Evolutionary conservation across 371 early-diverging fungal species (phyloP).

Genomic region (Rhizopus arrhizus): DNA sequence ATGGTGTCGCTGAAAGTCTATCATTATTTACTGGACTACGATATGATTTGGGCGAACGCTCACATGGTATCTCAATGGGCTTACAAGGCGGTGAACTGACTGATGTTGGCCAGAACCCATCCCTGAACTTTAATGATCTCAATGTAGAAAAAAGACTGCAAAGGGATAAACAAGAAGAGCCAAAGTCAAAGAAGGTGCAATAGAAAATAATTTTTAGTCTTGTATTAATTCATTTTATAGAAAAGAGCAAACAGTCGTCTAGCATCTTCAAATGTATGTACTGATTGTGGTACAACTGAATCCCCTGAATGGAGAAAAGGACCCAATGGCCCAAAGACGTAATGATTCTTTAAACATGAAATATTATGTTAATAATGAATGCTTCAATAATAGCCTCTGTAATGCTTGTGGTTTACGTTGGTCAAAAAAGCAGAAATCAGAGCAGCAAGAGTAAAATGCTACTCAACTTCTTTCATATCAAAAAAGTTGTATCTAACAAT

Average conservation of each 20-base stretch:
- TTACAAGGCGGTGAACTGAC: conserved; percentile 33
- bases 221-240: too few species aligned
- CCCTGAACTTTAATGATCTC: conserved; percentile 1
- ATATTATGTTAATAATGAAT: background rate
- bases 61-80: conserved; percentile 47
- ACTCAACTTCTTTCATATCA: background rate
- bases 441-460: background rate
- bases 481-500: background rate
- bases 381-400: conserved; percentile 17
- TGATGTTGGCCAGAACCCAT: conserved; percentile 14
- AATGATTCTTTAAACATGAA: conserved; percentile 23
- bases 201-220: background rate
- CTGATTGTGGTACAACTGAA: conserved; percentile 73
- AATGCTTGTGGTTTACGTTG: conserved; percentile 35
- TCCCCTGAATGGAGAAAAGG: conserved; percentile 88
- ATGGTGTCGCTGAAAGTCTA: conserved; percentile 34
- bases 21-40: conserved; percentile 45
- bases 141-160: conserved; percentile 9
- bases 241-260: background rate
- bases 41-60: conserved; percentile 44
- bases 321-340: conserved; percentile 73
- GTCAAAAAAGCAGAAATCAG: conserved; percentile 24
- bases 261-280: conserved; percentile 17
- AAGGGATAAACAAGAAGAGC: conserved; percentile 9
- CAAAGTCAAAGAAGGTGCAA: conserved; percentile 21